Percentiles rank a stretch among this genome's conserved stretches.
Conservation (phyloP, 805 yeast genomes). For the Candida peoriensis region DNA sequence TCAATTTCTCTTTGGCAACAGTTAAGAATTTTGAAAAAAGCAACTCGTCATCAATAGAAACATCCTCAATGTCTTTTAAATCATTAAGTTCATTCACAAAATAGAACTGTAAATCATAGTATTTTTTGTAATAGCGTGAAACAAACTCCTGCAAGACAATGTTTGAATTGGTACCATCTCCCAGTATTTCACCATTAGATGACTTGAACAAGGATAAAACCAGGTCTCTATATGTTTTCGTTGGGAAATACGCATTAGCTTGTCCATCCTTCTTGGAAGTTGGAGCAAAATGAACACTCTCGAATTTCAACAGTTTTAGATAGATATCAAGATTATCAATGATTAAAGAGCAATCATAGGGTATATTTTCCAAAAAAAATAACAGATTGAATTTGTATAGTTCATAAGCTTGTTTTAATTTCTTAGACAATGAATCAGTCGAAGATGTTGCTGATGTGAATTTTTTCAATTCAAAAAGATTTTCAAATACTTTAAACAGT, state of each 20-base stretch:
- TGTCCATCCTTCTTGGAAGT: constrained; percentile 19
- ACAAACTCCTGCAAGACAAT: constrained; percentile 51
- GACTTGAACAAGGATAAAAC: constrained; percentile 34
- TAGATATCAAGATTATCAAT: constrained; percentile 51
- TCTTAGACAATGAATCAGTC: constrained; percentile 48
- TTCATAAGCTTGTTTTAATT: constrained; percentile 60
- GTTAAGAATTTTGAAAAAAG: constrained; percentile 34
- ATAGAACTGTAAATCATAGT: constrained; percentile 77
- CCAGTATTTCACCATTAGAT: constrained; percentile 31
- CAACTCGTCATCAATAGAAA: constrained; percentile 4
- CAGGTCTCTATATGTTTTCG: constrained; percentile 40
- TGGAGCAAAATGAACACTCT: constrained; percentile 49
- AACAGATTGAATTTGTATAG: constrained; percentile 43
- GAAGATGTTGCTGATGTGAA: constrained; percentile 5
- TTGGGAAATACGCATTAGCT: constrained; percentile 58
- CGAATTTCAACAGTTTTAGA: constrained; percentile 52
- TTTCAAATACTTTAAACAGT: constrained; percentile 20
- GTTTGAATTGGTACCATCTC: constrained; percentile 45
- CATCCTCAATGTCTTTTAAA: constrained; percentile 5
- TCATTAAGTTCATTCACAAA: constrained; percentile 49
- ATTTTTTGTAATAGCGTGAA: constrained; percentile 46
- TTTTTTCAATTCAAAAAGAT: constrained; percentile 13
- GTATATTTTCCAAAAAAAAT: constrained; percentile 33
- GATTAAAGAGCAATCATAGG: constrained; percentile 40
- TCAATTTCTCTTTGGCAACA: constrained; percentile 31